These are phyloP conservation scores for Alternaria panax DNA, from an alignment of 2,329 filamentous ascomycete genomes.

Conservation along the genomic window DNA sequence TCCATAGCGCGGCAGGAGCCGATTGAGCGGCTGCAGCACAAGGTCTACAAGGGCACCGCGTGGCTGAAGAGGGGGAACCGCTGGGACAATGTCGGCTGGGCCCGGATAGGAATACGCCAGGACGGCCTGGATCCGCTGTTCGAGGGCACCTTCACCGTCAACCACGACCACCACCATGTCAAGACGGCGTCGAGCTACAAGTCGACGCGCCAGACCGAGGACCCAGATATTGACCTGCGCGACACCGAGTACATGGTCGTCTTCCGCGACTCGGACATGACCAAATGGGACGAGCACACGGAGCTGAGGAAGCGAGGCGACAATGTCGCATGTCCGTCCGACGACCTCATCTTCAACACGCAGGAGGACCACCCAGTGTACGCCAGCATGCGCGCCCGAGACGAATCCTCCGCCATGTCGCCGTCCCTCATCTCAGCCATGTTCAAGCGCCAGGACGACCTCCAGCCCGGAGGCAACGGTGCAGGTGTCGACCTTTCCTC, in stretches of 20 bases:
- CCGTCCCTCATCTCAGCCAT: conserved; percentile 70
- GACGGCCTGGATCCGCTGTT: conserved; percentile 85
- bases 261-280: conserved; percentile 89
- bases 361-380: conserved; percentile 73
- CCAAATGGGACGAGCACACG: conserved; percentile 54
- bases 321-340: conserved; percentile 69
- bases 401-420: conserved; percentile 59
- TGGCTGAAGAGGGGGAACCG: conserved; percentile 78
- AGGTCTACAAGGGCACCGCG: conserved; percentile 81
- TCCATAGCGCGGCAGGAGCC: conserved; percentile 69
- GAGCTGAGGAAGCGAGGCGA: conserved; percentile 69
- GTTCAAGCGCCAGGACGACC: conserved; percentile 73
- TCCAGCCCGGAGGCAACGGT: conserved; percentile 73
- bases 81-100: conserved; percentile 87
- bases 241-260: conserved; percentile 83
- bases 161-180: conserved; percentile 85
- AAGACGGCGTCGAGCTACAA: conserved; percentile 78
- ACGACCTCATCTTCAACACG: conserved; percentile 81
- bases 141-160: conserved; percentile 84
- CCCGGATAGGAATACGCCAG: conserved; percentile 76
- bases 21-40: conserved; percentile 76
- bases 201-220: conserved; percentile 70
- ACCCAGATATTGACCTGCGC: conserved; percentile 68
- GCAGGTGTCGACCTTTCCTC: conserved; percentile 78
- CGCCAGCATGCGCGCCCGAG: conserved; percentile 59